Percentiles rank a stretch among this genome's conserved stretches.
phyloP scores from a whole-genome alignment of 1,139 yeast species.

The Protomyces lactucae-debilis region DNA sequence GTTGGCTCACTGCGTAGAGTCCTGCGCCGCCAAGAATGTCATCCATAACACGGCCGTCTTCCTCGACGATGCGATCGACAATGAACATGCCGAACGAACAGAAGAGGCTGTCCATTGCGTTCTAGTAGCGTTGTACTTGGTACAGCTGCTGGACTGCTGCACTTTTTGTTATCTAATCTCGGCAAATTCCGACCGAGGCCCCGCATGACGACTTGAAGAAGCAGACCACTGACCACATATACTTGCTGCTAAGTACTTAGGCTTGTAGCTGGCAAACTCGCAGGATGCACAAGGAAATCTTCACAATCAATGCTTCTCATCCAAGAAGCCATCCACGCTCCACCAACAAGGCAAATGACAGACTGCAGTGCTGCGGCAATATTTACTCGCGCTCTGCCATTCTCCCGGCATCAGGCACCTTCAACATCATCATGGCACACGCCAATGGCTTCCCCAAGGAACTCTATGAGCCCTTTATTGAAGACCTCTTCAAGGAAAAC shows the following conservation, averaged over 20 bases:
- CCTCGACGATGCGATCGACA: constrained; percentile 76
- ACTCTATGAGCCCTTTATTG: constrained; percentile 32
- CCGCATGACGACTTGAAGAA: too few relatives aligned
- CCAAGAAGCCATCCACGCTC: constrained; percentile 10
- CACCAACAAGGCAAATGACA: background rate
- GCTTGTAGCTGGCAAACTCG: too few relatives aligned
- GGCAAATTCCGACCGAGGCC: too few relatives aligned
- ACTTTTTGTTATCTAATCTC: too few relatives aligned
- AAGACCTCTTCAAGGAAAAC: background rate
- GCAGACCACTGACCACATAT: too few relatives aligned
- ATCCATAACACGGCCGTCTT: constrained; percentile 45
- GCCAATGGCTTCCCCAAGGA: constrained; percentile 33
- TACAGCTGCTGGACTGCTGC: too few relatives aligned
- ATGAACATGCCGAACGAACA: constrained; percentile 83
- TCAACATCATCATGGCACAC: constrained; percentile 30
- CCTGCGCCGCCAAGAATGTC: constrained; percentile 89
- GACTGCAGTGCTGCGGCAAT: constrained; percentile 11
- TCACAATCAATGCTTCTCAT: constrained; percentile 4
- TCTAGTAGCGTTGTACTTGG: background rate
- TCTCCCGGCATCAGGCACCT: background rate
- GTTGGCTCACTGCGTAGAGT: constrained; percentile 57
- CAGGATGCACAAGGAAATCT: background rate
- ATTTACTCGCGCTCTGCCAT: constrained; percentile 1
- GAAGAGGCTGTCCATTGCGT: constrained; percentile 38
- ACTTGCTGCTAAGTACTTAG: too few relatives aligned